Percentiles rank a stretch among this genome's conserved stretches.
These are phyloP conservation scores for Arthroderma uncinatum DNA, from an alignment of 2,329 filamentous ascomycete species.

Conservation along the genomic window DNA sequence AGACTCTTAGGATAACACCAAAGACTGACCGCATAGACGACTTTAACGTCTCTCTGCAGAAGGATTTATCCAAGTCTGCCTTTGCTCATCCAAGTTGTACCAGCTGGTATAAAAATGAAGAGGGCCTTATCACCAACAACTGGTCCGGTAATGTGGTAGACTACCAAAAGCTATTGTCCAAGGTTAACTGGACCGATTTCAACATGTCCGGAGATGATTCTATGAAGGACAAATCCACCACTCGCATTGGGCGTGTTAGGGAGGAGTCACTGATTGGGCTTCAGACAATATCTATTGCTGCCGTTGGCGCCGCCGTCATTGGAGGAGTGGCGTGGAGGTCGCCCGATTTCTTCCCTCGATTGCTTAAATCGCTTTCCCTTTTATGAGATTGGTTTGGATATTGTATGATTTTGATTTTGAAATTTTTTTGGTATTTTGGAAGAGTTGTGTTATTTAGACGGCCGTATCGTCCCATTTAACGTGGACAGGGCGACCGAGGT, in stretches of 20 bases:
- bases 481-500: no score
- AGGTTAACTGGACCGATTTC: slow-evolving; percentile 21
- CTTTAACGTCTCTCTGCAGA: slow-evolving; percentile 41
- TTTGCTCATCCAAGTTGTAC: slow-evolving; percentile 47
- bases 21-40: slow-evolving; percentile 28
- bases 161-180: slow-evolving; percentile 41
- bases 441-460: background rate
- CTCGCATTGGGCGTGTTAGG: slow-evolving; percentile 21
- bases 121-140: slow-evolving; percentile 47
- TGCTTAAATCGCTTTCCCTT: background rate
- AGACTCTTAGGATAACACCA: slow-evolving; percentile 38
- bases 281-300: slow-evolving; percentile 42
- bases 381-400: background rate
- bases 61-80: slow-evolving; percentile 31
- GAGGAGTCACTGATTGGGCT: slow-evolving; percentile 26
- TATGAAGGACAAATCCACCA: slow-evolving; percentile 12
- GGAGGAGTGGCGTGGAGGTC: slow-evolving; percentile 6
- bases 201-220: slow-evolving; percentile 16
- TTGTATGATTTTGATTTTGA: background rate
- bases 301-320: slow-evolving; percentile 55
- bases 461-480: no score
- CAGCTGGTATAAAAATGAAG: slow-evolving; percentile 47
- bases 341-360: slow-evolving; percentile 10
- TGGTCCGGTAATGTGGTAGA: slow-evolving; percentile 45
- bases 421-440: background rate